phyloP scores from a whole-genome alignment of 208 protist species.

The Acanthamoeba castellanii region DNA sequence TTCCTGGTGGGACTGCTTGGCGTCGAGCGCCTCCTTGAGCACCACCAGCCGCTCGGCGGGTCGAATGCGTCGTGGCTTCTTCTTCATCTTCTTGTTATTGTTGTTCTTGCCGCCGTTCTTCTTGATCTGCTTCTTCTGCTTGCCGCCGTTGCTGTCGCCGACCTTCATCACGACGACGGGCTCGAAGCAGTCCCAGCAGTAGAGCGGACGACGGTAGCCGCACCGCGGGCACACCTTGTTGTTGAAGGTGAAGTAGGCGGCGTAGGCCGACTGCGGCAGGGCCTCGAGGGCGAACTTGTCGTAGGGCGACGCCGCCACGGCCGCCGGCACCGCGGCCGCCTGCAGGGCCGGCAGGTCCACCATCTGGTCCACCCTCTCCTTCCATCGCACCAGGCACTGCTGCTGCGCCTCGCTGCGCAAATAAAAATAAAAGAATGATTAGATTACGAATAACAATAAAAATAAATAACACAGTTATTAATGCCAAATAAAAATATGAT shows the following conservation, averaged over 20 bases:
- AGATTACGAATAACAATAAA: too few relatives aligned
- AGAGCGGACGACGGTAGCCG: conserved; percentile 1
- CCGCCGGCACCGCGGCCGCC: conserved; percentile 5
- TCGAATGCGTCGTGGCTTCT: neutral
- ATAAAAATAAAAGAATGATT: neutral
- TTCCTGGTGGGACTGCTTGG: neutral
- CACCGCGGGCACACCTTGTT: conserved; percentile 68
- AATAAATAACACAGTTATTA: too few relatives aligned
- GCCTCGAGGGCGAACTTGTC: conserved; percentile 31
- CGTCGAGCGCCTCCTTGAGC: too few relatives aligned
- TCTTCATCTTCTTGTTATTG: neutral
- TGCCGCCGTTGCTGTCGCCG: neutral
- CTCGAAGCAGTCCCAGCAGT: conserved; percentile 68
- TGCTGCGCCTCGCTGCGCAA: conserved; percentile 48
- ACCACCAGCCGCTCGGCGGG: neutral
- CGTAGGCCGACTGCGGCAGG: conserved; percentile 29
- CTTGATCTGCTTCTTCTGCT: neutral
- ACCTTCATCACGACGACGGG: conserved; percentile 1
- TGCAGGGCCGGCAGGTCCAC: neutral
- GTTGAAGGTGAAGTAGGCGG: conserved; percentile 46
- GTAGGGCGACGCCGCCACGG: neutral
- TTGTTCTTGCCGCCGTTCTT: conserved; percentile 37
- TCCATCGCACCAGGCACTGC: neutral
- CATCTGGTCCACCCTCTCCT: neutral
- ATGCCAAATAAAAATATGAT: too few relatives aligned